Conservation (phyloP, 139 green algal genomes). For the Desmodesmus armatus region DNA sequence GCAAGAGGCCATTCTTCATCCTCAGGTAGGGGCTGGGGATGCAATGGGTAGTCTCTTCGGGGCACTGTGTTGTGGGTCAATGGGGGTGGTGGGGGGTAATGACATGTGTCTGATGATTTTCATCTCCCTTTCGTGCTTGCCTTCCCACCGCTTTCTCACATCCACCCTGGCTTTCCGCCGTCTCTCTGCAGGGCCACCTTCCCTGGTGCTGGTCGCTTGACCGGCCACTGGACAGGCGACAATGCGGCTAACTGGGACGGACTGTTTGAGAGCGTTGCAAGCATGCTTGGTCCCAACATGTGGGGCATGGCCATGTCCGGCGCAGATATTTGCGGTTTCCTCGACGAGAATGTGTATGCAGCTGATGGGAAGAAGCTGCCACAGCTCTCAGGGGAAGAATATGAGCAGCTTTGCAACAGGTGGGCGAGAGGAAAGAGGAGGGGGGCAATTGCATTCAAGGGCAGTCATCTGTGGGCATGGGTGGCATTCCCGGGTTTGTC, state of each 20-base stretch:
- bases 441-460: no score
- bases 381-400: conserved; percentile 1
- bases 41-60: neutral
- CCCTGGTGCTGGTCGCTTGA: conserved; percentile 14
- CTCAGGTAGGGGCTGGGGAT: neutral
- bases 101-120: neutral
- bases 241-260: neutral
- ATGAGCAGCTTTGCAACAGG: conserved; percentile 52
- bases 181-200: conserved; percentile 23
- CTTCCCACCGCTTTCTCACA: neutral
- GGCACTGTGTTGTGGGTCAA: neutral
- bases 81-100: neutral
- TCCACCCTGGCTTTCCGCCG: neutral
- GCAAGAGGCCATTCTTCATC: conserved; percentile 15
- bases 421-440: no score
- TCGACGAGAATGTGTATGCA: conserved; percentile 33
- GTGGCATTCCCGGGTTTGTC: no score
- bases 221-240: conserved; percentile 38
- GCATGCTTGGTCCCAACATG: neutral
- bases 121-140: neutral
- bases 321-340: conserved; percentile 63
- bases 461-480: no score
- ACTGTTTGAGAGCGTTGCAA: conserved; percentile 3
- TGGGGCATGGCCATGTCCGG: conserved; percentile 43
- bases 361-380: neutral